These are phyloP conservation scores for Orbilia blumenaviensis DNA, from an alignment of 2,329 filamentous ascomycete species.

Conservation along the genomic window DNA sequence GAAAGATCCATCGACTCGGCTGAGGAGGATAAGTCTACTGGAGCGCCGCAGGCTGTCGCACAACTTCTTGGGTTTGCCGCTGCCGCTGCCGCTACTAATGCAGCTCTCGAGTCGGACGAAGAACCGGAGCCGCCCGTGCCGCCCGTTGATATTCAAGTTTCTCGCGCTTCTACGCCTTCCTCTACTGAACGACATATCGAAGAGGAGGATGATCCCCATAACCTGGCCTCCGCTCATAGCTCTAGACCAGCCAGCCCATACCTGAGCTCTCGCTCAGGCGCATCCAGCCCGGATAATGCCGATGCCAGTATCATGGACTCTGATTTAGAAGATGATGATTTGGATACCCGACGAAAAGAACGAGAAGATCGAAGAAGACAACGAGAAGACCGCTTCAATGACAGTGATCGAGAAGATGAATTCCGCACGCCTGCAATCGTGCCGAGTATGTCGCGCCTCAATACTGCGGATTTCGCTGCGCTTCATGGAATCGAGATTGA, in stretches of 20 bases:
- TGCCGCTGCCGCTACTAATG: constrained; percentile 3
- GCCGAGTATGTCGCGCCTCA: constrained; percentile 22
- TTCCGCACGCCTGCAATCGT: constrained; percentile 25
- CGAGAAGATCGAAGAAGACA: constrained; percentile 37
- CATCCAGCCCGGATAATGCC: constrained; percentile 28
- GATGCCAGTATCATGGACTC: constrained; percentile 30
- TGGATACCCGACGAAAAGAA: too few relatives aligned
- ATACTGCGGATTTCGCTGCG: constrained; percentile 39
- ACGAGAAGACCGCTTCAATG: background rate
- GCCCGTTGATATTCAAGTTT: constrained; percentile 45
- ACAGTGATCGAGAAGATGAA: background rate
- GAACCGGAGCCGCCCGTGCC: constrained; percentile 19
- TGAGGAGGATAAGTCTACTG: background rate
- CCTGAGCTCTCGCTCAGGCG: constrained; percentile 2
- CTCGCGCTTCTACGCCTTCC: constrained; percentile 45
- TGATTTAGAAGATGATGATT: too few relatives aligned
- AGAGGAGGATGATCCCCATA: background rate
- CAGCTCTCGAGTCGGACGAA: background rate
- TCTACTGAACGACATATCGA: background rate
- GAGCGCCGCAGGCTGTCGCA: constrained; percentile 22
- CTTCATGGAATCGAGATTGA: constrained; percentile 45
- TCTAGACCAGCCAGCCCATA: constrained; percentile 34
- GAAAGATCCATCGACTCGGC: background rate
- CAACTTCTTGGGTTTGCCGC: constrained; percentile 34
- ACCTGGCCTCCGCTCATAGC: constrained; percentile 2